Base-by-base conservation (phyloP, 2,329 filamentous ascomycete genomes). In the Parascedosporium putredinis region DNA sequence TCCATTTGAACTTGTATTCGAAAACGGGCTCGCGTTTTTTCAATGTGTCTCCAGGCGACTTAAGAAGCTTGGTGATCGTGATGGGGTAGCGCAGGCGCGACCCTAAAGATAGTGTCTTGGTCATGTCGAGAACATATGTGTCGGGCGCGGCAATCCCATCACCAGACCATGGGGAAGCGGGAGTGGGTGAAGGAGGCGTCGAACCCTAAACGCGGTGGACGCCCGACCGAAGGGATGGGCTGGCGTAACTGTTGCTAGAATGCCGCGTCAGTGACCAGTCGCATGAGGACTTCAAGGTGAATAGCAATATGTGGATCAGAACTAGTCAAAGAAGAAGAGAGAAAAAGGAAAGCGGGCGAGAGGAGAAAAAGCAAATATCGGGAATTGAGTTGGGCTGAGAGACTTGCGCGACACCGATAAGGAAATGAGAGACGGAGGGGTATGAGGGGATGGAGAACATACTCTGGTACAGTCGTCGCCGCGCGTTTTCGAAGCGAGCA, bases 1-100 rank as follows among this genome's bases (percentile, higher is more conserved):
- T 83, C 67, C 84, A 90, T 59, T 82, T 82, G 70, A 90, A 98
- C 54, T 82, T 83, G 74, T 96, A 98, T 64, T 86, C 81, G 63
- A 98, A 83, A 50, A 97, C 75, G 50, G 81, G 76, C 60, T 89
- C 85, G 61, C 88, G 73, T 65, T 85, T 85, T 60, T 80, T 76
- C 60, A 98, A 78, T 54, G 76, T 63, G 59, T 95, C 88, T 65
- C 86, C 85, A 18, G 79, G 78, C 56, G 75, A 71, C 66, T 88
- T 89, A 57, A 91, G 78, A 53, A 97, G 76, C 66, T 88, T 85
- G 59, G 83, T 89, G 67, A 98, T 84, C 58, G 85, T 95, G 67
- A 97, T 90, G 59, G 93, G 93, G 68, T 97, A 98, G 67, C 85
- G 86, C 58, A 96, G 79, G 67, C 79, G 74, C 58, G 73, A 67